These are phyloP conservation scores for Arthrobotrys conoides DNA, from an alignment of 2,329 filamentous ascomycete genomes.

Conservation along the genomic window DNA sequence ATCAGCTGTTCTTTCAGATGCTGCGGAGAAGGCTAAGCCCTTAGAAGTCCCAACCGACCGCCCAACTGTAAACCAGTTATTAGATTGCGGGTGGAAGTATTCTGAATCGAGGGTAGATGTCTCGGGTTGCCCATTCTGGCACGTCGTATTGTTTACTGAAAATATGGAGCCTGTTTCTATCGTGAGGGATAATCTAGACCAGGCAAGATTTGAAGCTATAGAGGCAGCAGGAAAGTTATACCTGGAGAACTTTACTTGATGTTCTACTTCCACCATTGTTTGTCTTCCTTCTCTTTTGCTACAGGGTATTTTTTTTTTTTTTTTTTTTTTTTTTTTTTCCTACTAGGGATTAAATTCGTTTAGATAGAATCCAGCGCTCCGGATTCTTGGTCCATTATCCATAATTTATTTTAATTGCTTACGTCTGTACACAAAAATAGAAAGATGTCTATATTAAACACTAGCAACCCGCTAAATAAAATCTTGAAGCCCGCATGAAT, in stretches of 20 bases:
- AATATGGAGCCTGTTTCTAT: conserved; percentile 12
- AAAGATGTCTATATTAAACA: background rate
- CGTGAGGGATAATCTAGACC: background rate
- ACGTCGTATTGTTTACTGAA: conserved; percentile 10
- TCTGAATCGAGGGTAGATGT: background rate
- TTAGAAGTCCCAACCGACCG: background rate
- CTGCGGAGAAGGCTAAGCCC: background rate
- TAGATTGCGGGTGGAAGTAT: conserved; percentile 9
- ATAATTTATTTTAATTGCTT: background rate
- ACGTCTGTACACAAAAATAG: background rate
- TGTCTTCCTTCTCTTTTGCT: background rate
- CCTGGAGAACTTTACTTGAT: background rate
- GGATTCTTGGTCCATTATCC: background rate
- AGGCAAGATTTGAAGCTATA: background rate
- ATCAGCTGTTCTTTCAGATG: background rate
- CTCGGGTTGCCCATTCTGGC: background rate
- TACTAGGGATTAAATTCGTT: background rate
- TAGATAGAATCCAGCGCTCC: background rate
- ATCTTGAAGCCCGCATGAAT: background rate
- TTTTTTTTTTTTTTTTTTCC: background rate
- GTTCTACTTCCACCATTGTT: background rate
- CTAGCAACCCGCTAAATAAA: conserved; percentile 4
- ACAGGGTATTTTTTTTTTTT: background rate
- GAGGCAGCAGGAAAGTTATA: background rate
- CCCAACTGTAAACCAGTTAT: background rate